Evolutionary conservation across 2,329 filamentous ascomycete genomes (phyloP).

Genomic region (Microdochium paspali): DNA sequence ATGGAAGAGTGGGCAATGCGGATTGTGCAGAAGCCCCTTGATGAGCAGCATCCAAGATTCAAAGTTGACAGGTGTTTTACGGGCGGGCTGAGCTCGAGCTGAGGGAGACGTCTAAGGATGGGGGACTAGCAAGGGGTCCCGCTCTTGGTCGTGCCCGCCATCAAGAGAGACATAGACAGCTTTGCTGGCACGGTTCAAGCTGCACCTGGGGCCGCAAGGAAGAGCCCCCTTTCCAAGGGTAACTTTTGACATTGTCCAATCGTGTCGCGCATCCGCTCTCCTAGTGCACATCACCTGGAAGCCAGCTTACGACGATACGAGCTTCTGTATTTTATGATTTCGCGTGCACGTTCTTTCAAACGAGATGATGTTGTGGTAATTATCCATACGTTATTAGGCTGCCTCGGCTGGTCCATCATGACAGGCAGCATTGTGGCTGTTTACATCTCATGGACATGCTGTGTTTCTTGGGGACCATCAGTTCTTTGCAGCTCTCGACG

Average conservation of each 20-base stretch:
- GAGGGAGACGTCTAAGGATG: too few relatives aligned
- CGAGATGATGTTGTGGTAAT: too few relatives aligned
- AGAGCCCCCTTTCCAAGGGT: not conserved
- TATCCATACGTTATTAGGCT: too few relatives aligned
- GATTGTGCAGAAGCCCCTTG: not conserved
- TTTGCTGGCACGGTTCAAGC: not conserved
- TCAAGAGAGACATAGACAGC: too few relatives aligned
- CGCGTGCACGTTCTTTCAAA: too few relatives aligned
- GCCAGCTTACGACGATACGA: too few relatives aligned
- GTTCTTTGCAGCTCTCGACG: too few relatives aligned
- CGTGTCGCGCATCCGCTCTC: not conserved
- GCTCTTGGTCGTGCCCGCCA: not conserved
- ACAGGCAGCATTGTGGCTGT: too few relatives aligned
- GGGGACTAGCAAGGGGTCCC: slow-evolving; percentile 1
- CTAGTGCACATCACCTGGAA: not conserved
- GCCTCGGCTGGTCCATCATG: too few relatives aligned
- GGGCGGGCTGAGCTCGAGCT: not conserved
- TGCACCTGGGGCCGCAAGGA: not conserved
- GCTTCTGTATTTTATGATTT: too few relatives aligned
- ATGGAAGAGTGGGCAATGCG: not conserved
- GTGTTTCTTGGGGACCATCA: too few relatives aligned
- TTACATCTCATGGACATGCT: too few relatives aligned
- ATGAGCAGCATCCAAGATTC: not conserved
- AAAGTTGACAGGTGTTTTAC: slow-evolving; percentile 1
- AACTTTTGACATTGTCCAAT: not conserved